Evolutionary conservation across 495 filamentous ascomycete species (phyloP), one percentile per base, ranked within the genome.

Genomic region (Hypoxylon lenormandii): DNA sequence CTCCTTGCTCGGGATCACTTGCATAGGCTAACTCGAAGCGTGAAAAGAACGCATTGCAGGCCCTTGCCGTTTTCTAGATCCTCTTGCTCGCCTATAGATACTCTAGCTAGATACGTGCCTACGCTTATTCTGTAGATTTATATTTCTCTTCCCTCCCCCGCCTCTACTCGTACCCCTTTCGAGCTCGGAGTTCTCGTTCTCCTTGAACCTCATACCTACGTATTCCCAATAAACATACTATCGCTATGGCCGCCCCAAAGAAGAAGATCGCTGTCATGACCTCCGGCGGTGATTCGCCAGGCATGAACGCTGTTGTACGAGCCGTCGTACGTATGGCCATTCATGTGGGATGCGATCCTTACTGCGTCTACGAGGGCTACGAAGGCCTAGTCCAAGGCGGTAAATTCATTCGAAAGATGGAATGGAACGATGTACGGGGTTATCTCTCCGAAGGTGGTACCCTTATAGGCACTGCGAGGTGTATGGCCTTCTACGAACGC

Each of bases 251-350:
- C 28, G 42, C 72, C 13, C 65, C 66, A 64, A 89, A 88, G 76
- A 93, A 94, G 81, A 88, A 90, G 69, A 96, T 99, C 74, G 96
- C 87, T 49, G 90, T 98, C 63, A 92, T 99, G 90, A 99, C 96
- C 64, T 95, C 91, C 64, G 96, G 96, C 67, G 96, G 96, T 71
- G 96, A 99, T 83, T 92, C 94, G 38, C 95, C 96, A 4, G 96
- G 96, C 71, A 99, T 99, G 96, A 98, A 97, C 77, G 93, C 90
- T 45, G 92, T 91, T 19, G 93, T 97, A 8, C 86, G 96, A 45
- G 96, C 96, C 40, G 94, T 97, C 36, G 92, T 99, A 61, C 89
- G 96, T 46, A 97, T 92, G 89, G 86, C 92, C 23, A 92, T 98
- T 66, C 88, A 92, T 75, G 84, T 89, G 68, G 91, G 89, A 48